Conservation (phyloP, 805 yeast genomes). For the Metschnikowia kofuensis region DNA sequence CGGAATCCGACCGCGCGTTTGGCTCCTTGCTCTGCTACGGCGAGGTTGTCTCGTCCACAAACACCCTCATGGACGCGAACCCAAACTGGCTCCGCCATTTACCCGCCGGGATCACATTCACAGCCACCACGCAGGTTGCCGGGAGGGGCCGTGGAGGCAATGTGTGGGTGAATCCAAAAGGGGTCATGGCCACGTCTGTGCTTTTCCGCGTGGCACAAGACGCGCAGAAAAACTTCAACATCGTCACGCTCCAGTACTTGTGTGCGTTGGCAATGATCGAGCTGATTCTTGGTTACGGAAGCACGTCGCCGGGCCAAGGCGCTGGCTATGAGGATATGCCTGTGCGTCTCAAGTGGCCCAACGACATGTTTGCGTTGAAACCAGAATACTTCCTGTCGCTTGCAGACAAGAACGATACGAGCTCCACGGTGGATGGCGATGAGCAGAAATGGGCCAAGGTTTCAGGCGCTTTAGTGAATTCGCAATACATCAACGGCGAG, state of each 20-base stretch:
- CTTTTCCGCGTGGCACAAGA: slow-evolving; percentile 58
- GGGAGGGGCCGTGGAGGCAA: slow-evolving; percentile 97
- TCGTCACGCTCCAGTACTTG: slow-evolving; percentile 85
- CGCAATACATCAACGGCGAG: slow-evolving; percentile 57
- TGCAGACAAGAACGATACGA: slow-evolving; percentile 32
- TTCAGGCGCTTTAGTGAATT: slow-evolving; percentile 81
- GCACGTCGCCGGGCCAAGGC: slow-evolving; percentile 31
- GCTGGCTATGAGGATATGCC: slow-evolving; percentile 74
- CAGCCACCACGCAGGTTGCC: slow-evolving; percentile 80
- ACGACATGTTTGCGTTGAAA: slow-evolving; percentile 75
- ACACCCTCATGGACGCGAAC: slow-evolving; percentile 73
- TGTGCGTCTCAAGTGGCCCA: slow-evolving; percentile 91
- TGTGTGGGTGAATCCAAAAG: slow-evolving; percentile 92
- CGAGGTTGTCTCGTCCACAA: slow-evolving; percentile 89
- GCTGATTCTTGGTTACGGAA: slow-evolving; percentile 62
- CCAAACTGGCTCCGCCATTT: slow-evolving; percentile 50
- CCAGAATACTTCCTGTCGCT: slow-evolving; percentile 50
- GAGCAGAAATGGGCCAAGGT: slow-evolving; percentile 73
- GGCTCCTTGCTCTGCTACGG: slow-evolving; percentile 74
- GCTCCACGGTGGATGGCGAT: slow-evolving; percentile 43
- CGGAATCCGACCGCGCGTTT: slow-evolving; percentile 29
- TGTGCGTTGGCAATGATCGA: slow-evolving; percentile 80
- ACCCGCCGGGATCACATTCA: slow-evolving; percentile 68
- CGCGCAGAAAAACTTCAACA: slow-evolving; percentile 42
- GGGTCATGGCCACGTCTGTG: slow-evolving; percentile 81